phyloP scores from a whole-genome alignment of 2,329 filamentous ascomycete species.

The Cladosporium cucumerinum region DNA sequence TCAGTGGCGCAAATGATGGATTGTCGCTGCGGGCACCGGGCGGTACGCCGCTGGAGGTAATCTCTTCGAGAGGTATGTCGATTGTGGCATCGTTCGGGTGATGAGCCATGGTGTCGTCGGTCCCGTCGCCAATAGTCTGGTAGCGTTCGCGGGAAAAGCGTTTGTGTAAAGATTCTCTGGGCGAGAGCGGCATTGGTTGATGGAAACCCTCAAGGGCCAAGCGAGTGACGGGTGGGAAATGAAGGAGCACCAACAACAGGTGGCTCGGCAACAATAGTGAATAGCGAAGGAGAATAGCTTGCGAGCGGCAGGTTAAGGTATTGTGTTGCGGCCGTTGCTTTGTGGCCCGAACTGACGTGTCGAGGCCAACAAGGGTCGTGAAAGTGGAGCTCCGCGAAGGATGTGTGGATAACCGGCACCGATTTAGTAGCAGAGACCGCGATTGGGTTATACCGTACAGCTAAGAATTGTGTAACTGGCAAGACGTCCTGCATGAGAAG shows the following conservation, averaged over 20 bases:
- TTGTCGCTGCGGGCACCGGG: slow-evolving; percentile 37
- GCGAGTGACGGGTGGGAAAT: neutral
- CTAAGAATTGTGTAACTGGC: neutral
- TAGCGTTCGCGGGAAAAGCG: slow-evolving; percentile 34
- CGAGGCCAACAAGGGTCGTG: neutral
- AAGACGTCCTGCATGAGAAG: neutral
- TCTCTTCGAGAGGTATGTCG: slow-evolving; percentile 59
- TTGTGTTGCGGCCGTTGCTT: neutral
- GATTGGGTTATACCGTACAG: slow-evolving; percentile 8
- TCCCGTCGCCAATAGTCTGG: slow-evolving; percentile 21
- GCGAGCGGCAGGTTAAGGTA: neutral
- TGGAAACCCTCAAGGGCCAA: slow-evolving; percentile 3
- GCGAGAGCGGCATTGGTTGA: slow-evolving; percentile 13
- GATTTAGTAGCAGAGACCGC: slow-evolving; percentile 7
- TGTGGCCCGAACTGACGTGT: slow-evolving; percentile 10
- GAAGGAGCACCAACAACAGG: neutral
- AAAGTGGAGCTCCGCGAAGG: slow-evolving; percentile 7
- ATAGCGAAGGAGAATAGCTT: neutral
- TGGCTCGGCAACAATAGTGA: neutral
- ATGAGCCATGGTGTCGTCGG: slow-evolving; percentile 25
- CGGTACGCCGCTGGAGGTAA: slow-evolving; percentile 42
- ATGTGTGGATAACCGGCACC: neutral
- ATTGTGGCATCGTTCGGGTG: slow-evolving; percentile 51
- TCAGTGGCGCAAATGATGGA: slow-evolving; percentile 32
- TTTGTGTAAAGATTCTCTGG: slow-evolving; percentile 18